phyloP scores from a whole-genome alignment of 306 rosid genomes.

The Geum urbanum region DNA sequence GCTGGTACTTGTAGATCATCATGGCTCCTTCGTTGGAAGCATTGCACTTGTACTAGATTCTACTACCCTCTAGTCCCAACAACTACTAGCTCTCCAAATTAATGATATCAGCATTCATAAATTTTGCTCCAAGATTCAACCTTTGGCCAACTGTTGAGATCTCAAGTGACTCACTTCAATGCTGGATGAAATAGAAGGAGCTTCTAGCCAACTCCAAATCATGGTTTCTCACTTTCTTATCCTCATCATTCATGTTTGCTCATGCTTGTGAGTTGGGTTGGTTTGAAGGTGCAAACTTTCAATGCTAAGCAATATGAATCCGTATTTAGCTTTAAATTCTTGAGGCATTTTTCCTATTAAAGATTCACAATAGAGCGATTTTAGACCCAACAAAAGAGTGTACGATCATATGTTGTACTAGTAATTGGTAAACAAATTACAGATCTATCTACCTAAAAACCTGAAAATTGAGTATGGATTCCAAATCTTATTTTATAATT shows the following conservation, averaged over 20 bases:
- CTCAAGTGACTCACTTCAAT: neutral
- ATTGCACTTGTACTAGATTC: constrained; percentile 7
- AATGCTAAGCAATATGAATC: too few relatives aligned
- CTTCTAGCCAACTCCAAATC: neutral
- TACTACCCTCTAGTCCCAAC: neutral
- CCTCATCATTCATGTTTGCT: neutral
- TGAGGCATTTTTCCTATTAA: too few relatives aligned
- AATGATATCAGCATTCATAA: neutral
- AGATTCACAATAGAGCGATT: too few relatives aligned
- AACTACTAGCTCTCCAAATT: neutral
- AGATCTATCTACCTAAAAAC: too few relatives aligned
- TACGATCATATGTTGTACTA: too few relatives aligned
- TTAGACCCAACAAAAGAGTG: too few relatives aligned
- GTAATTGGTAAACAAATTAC: too few relatives aligned
- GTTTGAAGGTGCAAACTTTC: too few relatives aligned
- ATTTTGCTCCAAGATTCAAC: neutral
- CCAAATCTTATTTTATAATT: neutral
- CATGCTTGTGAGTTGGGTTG: too few relatives aligned
- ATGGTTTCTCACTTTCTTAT: too few relatives aligned
- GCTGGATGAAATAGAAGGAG: neutral
- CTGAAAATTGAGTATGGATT: too few relatives aligned
- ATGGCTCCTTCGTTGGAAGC: neutral
- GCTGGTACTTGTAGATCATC: constrained; percentile 8
- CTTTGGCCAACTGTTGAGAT: neutral
- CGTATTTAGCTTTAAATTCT: too few relatives aligned